Base-by-base conservation (phyloP, 495 filamentous ascomycete genomes). In the Schizothecium vesticola region DNA sequence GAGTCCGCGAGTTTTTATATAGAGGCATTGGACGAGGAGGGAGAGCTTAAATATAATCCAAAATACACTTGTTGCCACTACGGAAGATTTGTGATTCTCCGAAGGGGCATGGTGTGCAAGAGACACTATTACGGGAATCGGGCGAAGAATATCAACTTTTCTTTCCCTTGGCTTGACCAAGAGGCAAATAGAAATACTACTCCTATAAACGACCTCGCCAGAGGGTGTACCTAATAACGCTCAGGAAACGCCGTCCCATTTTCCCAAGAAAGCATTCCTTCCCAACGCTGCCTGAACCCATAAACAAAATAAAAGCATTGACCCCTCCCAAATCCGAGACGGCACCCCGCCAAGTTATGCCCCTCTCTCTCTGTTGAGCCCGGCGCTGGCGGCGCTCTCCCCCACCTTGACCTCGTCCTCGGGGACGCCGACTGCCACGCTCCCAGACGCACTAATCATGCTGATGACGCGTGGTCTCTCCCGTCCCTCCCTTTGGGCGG, bases 351-450 rank as follows among this genome's bases (percentile, higher is more conserved):
- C 31, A 13, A 33, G 4, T 51, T 19, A 51, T 51, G 43, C 16
- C 43, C 16, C 43, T 19, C 43, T n/a, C 43, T 51, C 43, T 12
- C 43, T 51, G 43, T 51, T 51, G 19, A 80, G 61, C 8, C 83
- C 83, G 0, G 81, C 76, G 65, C 83, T 85, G 3, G 83, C 80
- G 28, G 86, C 86, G 67, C 86, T 88, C 75, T 88, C 86, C 6
- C 86, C 86, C 55, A 87, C 84, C 10, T 77, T 74, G 7, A 88
- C 74, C 65, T 79, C 82, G 24, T 84, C 82, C 19, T 86, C 83
- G 0, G 82, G 79, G 1, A 82, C 81, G 21, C 82, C 81, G 9
- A 80, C 77, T 8, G 70, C 80, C 1, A 82, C 68, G 36, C 78
- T 80, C 13, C 77, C 75, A 2, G 77, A 57, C 55, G 73, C 68